phyloP scores from a whole-genome alignment of 805 yeast genomes.

The Suhomyces sp. region DNA sequence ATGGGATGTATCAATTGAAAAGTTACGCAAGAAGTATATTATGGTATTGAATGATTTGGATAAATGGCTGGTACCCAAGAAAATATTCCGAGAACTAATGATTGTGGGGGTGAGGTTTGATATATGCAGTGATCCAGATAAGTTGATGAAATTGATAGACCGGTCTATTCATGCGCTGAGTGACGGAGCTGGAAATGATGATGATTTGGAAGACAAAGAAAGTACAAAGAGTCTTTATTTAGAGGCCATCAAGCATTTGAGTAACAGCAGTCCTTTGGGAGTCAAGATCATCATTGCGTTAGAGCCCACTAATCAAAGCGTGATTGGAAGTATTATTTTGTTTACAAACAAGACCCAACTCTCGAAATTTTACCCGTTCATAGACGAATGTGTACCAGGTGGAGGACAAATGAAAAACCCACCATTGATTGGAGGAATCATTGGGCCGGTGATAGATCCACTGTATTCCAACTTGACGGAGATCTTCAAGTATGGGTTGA shows the following conservation, averaged over 20 bases:
- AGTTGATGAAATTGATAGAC: constrained; percentile 42
- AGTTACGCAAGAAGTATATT: constrained; percentile 26
- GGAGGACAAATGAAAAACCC: neutral
- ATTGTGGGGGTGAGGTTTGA: constrained; percentile 59
- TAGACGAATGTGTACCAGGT: constrained; percentile 38
- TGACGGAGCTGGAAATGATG: constrained; percentile 9
- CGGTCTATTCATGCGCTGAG: constrained; percentile 15
- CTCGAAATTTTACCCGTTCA: constrained; percentile 51
- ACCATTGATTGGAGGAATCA: constrained; percentile 46
- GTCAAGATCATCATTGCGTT: constrained; percentile 51
- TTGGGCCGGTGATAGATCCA: constrained; percentile 55
- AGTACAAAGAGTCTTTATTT: constrained; percentile 29
- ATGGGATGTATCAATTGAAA: constrained; percentile 32
- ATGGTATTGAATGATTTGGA: constrained; percentile 43
- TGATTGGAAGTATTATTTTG: constrained; percentile 52
- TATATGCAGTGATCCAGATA: constrained; percentile 45
- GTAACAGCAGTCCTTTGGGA: constrained; percentile 29
- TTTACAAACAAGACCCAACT: constrained; percentile 47
- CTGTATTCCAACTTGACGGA: constrained; percentile 51
- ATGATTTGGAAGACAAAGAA: constrained; percentile 20
- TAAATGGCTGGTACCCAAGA: constrained; percentile 54
- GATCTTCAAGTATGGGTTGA: constrained; percentile 55
- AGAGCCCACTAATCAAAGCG: constrained; percentile 51
- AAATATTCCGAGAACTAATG: constrained; percentile 53
- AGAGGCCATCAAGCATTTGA: constrained; percentile 35